Base-by-base conservation (phyloP, 116 monocot genomes). In the Iris pallida region DNA sequence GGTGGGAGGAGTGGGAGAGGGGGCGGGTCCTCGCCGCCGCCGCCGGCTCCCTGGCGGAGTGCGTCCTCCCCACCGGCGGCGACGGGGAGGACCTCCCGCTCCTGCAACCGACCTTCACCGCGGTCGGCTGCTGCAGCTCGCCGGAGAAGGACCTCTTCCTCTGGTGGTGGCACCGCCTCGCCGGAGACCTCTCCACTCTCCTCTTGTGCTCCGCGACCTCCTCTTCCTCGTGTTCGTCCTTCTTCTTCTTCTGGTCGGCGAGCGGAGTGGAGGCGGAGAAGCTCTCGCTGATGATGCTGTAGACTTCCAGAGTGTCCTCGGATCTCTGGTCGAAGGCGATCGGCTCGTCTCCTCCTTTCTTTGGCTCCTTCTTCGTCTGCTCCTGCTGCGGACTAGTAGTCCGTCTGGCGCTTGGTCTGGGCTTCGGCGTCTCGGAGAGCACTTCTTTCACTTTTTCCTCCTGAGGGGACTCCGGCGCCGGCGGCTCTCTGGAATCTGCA, bases 391-490 rank as follows among this genome's bases (percentile, higher is more conserved):
- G 53, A 47, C 4, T 1, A 7, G 7, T 51, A 9, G n/a, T n/a
- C n/a, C 49, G 57, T 11, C 41, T 17, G 41, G 20, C 15, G 20
- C 18, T 71, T 6, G 47, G 46, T 13, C 69, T 69, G 5, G 60
- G n/a, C 46, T 61, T 76, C 8, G 79, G 71, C 6, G 83, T 78
- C 63, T 78, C 81, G 1, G 81, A 81, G 45, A 88, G 75, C 18
- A 88, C 88, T 73, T 88, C 88, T 68, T 88, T 88, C 56, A 88
- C 86, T 48, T 53, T 71, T 47, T 77, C 78, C 75, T 83, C 87
- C 65, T 78, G 77, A 48, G 73, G 73, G 10, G 66, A 51, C 54
- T 75, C 71, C 43, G 73, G 71, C 46, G 73, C 64, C 14, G 81
- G 76, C 57, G 73, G 61, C 14, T 69, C 73, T 47, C 66, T 40